A percentile compares a stretch with the other conserved stretches of the same genome.
Evolutionary conservation across 1,139 yeast genomes (phyloP).

Genomic region (Spathaspora sp.): DNA sequence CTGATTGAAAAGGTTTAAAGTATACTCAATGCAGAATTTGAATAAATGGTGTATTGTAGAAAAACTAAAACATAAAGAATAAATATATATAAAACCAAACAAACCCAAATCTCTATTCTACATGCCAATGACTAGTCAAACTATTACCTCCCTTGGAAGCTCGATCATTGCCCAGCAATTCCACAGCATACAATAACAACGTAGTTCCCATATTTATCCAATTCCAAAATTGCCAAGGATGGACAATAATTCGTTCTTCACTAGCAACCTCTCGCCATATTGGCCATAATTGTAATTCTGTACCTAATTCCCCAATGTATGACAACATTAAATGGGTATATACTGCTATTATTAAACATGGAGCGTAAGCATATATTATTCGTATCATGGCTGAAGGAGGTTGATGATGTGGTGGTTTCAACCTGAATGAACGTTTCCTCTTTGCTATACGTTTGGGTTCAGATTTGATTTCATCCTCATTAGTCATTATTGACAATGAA

Average conservation of each 20-base stretch:
- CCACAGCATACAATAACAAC: conserved; percentile 74
- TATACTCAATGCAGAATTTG: neutral
- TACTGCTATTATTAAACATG: conserved; percentile 90
- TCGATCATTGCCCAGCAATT: conserved; percentile 51
- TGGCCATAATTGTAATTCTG: conserved; percentile 61
- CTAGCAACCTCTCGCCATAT: conserved; percentile 31
- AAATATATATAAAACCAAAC: neutral
- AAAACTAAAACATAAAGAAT: neutral
- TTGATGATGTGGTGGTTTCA: conserved; percentile 22
- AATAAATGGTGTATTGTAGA: conserved; percentile 2
- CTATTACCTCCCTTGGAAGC: conserved; percentile 30
- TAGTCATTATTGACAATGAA: conserved; percentile 9
- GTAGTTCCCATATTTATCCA: conserved; percentile 90
- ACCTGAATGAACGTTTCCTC: conserved; percentile 13
- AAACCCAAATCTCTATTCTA: conserved; percentile 24
- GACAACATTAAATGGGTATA: conserved; percentile 92
- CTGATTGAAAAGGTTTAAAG: conserved; percentile 18
- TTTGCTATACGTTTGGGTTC: conserved; percentile 22
- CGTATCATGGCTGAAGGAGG: conserved; percentile 51
- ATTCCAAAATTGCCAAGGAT: conserved; percentile 94
- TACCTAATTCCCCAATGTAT: conserved; percentile 74
- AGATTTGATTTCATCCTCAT: conserved; percentile 15
- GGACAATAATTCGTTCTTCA: conserved; percentile 43
- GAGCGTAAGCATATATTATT: conserved; percentile 82
- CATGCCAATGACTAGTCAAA: conserved; percentile 45